phyloP scores from a whole-genome alignment of 352 stramenopile species.

The Phytophthora sansomeana region DNA sequence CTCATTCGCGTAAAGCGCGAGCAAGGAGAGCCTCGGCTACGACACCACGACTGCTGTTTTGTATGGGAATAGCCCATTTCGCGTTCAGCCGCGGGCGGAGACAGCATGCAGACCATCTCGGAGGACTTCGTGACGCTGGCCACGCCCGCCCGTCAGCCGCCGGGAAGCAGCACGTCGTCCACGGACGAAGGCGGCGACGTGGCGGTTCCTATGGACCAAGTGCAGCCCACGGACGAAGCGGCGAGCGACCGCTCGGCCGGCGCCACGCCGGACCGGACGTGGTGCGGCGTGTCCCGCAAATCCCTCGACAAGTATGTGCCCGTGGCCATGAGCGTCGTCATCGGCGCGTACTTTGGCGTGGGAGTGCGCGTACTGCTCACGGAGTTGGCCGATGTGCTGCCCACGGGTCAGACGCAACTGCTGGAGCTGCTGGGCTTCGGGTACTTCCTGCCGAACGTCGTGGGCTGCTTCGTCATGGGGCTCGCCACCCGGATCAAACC shows the following conservation, averaged over 20 bases:
- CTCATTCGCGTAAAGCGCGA: slow-evolving; percentile 2
- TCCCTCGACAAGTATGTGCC: slow-evolving; percentile 45
- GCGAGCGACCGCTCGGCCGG: slow-evolving; percentile 16
- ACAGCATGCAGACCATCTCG: slow-evolving; percentile 59
- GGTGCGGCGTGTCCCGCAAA: slow-evolving; percentile 10
- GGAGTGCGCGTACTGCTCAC: slow-evolving; percentile 57
- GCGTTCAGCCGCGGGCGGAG: not conserved
- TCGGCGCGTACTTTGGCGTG: slow-evolving; percentile 61
- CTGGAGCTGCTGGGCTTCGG: slow-evolving; percentile 59
- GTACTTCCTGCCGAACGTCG: slow-evolving; percentile 64
- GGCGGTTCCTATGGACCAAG: slow-evolving; percentile 29
- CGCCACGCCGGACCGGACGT: slow-evolving; percentile 1
- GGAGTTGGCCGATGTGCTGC: slow-evolving; percentile 51
- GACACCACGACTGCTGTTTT: slow-evolving; percentile 1
- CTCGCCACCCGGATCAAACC: slow-evolving; percentile 49
- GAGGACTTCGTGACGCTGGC: slow-evolving; percentile 48
- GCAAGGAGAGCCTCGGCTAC: not conserved
- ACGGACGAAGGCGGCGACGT: slow-evolving; percentile 32
- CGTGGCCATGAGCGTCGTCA: slow-evolving; percentile 43
- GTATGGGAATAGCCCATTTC: not conserved
- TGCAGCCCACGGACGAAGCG: slow-evolving; percentile 18
- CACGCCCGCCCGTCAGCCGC: slow-evolving; percentile 25
- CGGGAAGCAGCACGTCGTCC: slow-evolving; percentile 42
- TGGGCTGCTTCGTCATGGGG: slow-evolving; percentile 78
- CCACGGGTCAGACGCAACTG: slow-evolving; percentile 48